Evolutionary conservation across 495 filamentous ascomycete species (phyloP).

Genomic region (Penicillium flavigenum): DNA sequence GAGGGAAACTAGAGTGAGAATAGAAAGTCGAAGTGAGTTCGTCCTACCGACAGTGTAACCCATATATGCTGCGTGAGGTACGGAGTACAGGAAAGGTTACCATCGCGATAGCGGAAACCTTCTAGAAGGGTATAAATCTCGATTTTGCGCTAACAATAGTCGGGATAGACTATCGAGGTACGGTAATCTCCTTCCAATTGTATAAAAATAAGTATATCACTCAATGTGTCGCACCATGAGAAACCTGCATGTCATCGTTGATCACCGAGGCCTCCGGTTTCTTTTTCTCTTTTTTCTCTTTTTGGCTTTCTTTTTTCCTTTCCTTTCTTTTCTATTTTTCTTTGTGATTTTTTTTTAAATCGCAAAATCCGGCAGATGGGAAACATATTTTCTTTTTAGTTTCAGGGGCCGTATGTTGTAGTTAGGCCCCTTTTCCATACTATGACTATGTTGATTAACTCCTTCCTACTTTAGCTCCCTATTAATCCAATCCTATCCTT

Average conservation of each 20-base stretch:
- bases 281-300: background rate
- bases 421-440: slow-evolving; percentile 14
- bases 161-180: slow-evolving; percentile 26
- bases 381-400: background rate
- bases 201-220: slow-evolving; percentile 10
- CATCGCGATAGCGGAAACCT: slow-evolving; percentile 15
- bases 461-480: slow-evolving; percentile 1
- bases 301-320: background rate
- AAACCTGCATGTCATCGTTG: slow-evolving; percentile 22
- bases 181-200: slow-evolving; percentile 2
- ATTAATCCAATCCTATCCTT: slow-evolving; percentile 7
- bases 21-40: slow-evolving; percentile 2
- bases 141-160: slow-evolving; percentile 23
- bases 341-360: background rate
- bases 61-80: background rate
- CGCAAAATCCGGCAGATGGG: slow-evolving; percentile 4
- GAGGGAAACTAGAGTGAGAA: background rate
- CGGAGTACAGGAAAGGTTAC: background rate
- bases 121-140: slow-evolving; percentile 26
- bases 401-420: slow-evolving; percentile 9
- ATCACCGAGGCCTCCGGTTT: background rate
- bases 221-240: slow-evolving; percentile 26
- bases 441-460: background rate
- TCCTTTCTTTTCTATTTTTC: background rate
- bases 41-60: slow-evolving; percentile 8